Base-by-base conservation (phyloP, 495 filamentous ascomycete genomes). In the Niebla homalea region DNA sequence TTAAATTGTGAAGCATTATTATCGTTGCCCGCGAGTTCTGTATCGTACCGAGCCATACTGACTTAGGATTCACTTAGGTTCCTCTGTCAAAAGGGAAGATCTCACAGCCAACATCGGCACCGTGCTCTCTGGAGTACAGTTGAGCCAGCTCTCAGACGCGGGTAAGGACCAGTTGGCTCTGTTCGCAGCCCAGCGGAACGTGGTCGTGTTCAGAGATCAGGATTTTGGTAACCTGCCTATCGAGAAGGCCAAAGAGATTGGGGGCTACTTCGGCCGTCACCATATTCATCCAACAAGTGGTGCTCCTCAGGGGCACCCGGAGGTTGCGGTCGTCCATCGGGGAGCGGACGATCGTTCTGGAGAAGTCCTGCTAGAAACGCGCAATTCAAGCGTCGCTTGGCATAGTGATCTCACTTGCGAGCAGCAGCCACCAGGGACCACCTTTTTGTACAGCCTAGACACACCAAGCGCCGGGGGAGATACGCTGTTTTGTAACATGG, bases 361-460 rank as follows among this genome's bases (percentile, higher is more conserved):
- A 16, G 71, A 80, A 39, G 56, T 67, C 18, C 81, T 78, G 62
- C 82, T 89, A 46, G 67, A 74, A 23, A 77, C 70, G 29, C 70
- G 81, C 35, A 84, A 78, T 1, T 82, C 72, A 56, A 80, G 75
- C n/a, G 78, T 84, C 0, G 74, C 80, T 1, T 90, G 85, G 86
- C 85, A 90, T 64, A 82, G 78, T 1, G 87, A 94, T 64, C 83
- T 89, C 0, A 82, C 79, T 4, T 90, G 88, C 61, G 87, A 94
- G 69, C 57, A 72, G 49, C 86, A 92, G 64, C 85, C 87, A n/a
- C 85, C 87, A 0, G 85, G 87, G 46, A 89, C 84, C 0, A 88
- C 85, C 0, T 87, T 92, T 65, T 64, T 94, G 32, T 88, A 87
- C 62, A 70, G 84, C 45, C 77, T 92, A 22, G 85, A 92, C 61